These are phyloP conservation scores for Fusarium camptoceras DNA, from an alignment of 2,329 filamentous ascomycete species.

Conservation along the genomic window DNA sequence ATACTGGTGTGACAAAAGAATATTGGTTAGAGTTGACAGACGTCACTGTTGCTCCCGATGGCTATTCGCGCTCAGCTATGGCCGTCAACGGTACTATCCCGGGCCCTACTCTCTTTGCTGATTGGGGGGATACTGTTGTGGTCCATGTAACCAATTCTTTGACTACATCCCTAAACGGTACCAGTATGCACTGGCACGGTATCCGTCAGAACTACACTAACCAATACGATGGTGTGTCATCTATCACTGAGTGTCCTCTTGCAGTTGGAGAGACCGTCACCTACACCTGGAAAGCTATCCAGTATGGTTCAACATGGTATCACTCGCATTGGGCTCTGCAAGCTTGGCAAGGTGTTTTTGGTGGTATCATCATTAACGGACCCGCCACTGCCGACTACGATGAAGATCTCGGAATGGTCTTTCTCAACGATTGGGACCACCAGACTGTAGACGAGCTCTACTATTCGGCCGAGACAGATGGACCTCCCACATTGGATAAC, in stretches of 20 bases:
- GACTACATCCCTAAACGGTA: constrained; percentile 62
- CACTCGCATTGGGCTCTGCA: constrained; percentile 68
- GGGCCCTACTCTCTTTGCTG: constrained; percentile 67
- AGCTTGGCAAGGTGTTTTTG: constrained; percentile 67
- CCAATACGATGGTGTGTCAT: constrained; percentile 67
- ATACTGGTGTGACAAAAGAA: constrained; percentile 64
- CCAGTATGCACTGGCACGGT: constrained; percentile 72
- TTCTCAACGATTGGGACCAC: constrained; percentile 71
- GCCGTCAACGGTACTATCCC: constrained; percentile 69
- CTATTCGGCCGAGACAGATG: constrained; percentile 19
- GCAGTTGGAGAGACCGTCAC: constrained; percentile 63
- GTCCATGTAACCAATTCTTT: constrained; percentile 66
- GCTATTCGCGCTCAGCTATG: constrained; percentile 54
- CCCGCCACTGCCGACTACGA: constrained; percentile 71
- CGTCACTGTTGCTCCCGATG: constrained; percentile 58
- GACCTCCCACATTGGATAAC: constrained; percentile 57
- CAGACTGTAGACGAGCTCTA: constrained; percentile 55
- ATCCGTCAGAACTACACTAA: constrained; percentile 67
- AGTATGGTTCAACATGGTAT: constrained; percentile 69
- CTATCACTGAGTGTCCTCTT: constrained; percentile 63
- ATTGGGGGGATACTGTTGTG: constrained; percentile 63
- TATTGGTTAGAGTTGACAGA: constrained; percentile 59
- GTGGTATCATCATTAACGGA: constrained; percentile 71
- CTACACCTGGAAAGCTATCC: constrained; percentile 68
- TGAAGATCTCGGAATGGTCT: constrained; percentile 69